Base-by-base conservation (phyloP, 306 rosid genomes). In the Vigna unguiculata region DNA sequence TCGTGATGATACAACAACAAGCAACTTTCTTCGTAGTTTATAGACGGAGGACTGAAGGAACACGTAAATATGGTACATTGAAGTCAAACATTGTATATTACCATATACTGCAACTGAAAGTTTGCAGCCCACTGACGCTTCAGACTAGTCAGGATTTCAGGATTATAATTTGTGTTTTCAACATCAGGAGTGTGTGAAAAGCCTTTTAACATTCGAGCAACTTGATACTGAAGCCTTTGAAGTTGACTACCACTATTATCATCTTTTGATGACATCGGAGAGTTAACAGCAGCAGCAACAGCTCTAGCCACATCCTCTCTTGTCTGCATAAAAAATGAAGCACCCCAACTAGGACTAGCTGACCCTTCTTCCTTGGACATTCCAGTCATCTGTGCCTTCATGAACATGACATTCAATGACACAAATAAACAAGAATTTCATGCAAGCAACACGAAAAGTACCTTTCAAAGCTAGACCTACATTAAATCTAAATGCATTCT, bases 41-140 rank as follows among this genome's bases (percentile, higher is more conserved):
- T 51, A 60, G 67, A 49, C 51, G 60, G 12, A 75, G 36, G 49
- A 74, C 32, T 34, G 17, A 76, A 61, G 69, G 34, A 69, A 47
- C 41, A 70, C 10, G 28, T 32, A 69, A 70, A 16, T 46, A 43
- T 30, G 34, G 79, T 38, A 48, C 59, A 69, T 38, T 21, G 20
- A 55, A 78, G 57, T 52, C 25, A 21, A 47, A 40, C 17, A 38
- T 2, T 67, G 55, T 55, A 79, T 55, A 58, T 47, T 82, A 82
- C 85, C 86, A 72, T 52, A 70, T 85, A 63, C 69, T 91, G 93
- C 83, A 91, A 80, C 85, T 93, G 97, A 85, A 87, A 88, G 82
- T 76, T 90, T 69, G 96, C 93, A 52, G 93, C 96, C 98, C 98
- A 93, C 83, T 90, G 97, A 47, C 97, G 97, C 90, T 93, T 93